Conservation (phyloP, 345 rosid species). For the Aegle marmelos region DNA sequence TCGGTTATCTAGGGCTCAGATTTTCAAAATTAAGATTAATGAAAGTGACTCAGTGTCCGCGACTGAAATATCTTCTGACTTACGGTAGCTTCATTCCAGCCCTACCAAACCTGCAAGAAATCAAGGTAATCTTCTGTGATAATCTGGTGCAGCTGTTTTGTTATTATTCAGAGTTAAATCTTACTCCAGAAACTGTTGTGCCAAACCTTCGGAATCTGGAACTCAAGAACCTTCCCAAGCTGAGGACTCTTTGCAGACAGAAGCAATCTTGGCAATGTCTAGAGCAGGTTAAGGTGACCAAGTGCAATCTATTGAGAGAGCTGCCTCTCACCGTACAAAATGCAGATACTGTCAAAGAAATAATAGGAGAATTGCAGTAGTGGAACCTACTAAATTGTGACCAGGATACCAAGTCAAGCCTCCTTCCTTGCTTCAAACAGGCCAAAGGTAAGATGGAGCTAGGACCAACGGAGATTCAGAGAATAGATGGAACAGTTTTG, state of each 20-base stretch:
- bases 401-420: constrained; percentile 1
- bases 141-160: constrained; percentile 23
- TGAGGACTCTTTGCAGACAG: constrained; percentile 21
- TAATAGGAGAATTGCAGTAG: constrained; percentile 35
- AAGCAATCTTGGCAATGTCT: constrained; percentile 21
- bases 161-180: constrained; percentile 11
- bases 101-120: constrained; percentile 30
- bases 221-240: constrained; percentile 29
- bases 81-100: constrained; percentile 28
- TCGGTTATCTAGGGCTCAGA: constrained; percentile 28
- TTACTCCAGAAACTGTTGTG: constrained; percentile 19
- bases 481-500: too few species aligned
- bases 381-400: constrained; percentile 30
- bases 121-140: constrained; percentile 31
- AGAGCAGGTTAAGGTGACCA: constrained; percentile 30
- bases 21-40: constrained; percentile 21
- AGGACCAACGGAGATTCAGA: too few species aligned
- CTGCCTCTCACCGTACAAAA: constrained; percentile 25
- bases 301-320: constrained; percentile 23
- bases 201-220: constrained; percentile 24
- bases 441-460: background rate
- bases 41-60: constrained; percentile 33
- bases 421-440: constrained; percentile 7
- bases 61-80: constrained; percentile 27
- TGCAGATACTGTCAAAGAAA: constrained; percentile 18